Base-by-base conservation (phyloP, 768 basidiomycete genomes). In the Gymnopilus junonius region DNA sequence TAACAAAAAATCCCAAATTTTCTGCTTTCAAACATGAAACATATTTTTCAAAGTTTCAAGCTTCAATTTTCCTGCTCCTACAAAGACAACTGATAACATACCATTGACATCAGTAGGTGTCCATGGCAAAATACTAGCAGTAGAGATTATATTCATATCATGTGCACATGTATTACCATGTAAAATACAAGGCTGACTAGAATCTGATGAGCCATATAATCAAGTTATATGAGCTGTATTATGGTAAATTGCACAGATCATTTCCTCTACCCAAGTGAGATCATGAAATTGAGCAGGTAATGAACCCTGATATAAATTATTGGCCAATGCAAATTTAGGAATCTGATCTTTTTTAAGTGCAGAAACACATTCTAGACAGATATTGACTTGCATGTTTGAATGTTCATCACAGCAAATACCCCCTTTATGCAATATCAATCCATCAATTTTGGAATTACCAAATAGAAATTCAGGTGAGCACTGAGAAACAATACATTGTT, bases 91-190 rank as follows among this genome's bases (percentile, higher is more conserved):
- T 25, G 55, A 63, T 1, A 78, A 27, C 23, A 67, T 53, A 12
- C 65, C 71, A 51, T 60, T 70, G 0, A 77, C 46, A 67, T 77
- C 68, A 2, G 61, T 37, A 14, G 71, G 72, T 0, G 71, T 72
- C 0, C 69, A 50, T 17, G 75, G 76, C 1, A 77, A 54, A 0
- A 70, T 62, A 29, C 43, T 17, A 0, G 71, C 74, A 14, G 74
- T 75, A 1, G 74, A 74, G 2, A 73, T 23, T 2, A 76, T 34
- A 62, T 79, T 77, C 66, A 70, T 71, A 7, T 76, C 67, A 67
- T 77, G 74, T 7, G 76, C 69, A 66, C 76, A 77, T 1, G 72
- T 77, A 51, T 77, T 77, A 1, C 76, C 76, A 67, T 75, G 69
- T 40, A 76, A 69, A 0, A 75, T 64, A 11, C 25, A 60, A 0